Base-by-base conservation (phyloP, 495 filamentous ascomycete species). In the Podospora tetraspora region DNA sequence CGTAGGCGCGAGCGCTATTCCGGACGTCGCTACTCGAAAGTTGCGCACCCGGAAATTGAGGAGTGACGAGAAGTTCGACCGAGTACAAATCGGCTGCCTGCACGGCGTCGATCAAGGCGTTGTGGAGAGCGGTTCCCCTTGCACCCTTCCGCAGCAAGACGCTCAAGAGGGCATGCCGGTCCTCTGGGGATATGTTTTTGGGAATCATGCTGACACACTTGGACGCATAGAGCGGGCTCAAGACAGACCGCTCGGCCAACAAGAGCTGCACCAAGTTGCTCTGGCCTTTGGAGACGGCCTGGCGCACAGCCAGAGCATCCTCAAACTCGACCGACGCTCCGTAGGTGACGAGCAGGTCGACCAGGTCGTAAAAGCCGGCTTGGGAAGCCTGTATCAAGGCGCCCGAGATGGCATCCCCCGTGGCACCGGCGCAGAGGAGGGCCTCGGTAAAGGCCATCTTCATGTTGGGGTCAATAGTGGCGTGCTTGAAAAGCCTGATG, bases 261-360 rank as follows among this genome's bases (percentile, higher is more conserved):
- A 84, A 70, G 8, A 81, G 68, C 32, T 81, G 76, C 1, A 79
- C 76, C n/a, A 84, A 66, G 22, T 76, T 76, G 11, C 74, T 67
- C 7, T 80, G 77, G 0, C 80, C 77, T 37, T 71, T 75, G 0
- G 79, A 72, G 13, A 83, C 71, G 24, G 79, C 77, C 27, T 72
- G 70, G 13, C 77, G 75, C 6, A 84, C 19, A 21, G 78, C 72
- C 3, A 65, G 66, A 43, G 81, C 82, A 37, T 80, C 77, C 37
- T 79, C 75, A 57, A 77, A 82, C 66, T 84, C 82, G 22, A 84
- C 69, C 0, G 82, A 83, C 0, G 81, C 82, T 0, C 82, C 80
- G 61, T 82, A 78, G 12, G 74, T 74, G 11, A 83, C 69, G 19
- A 84, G 69, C n/a, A 84, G 69, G 57, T 74, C 73, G 12, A 80